phyloP scores from a whole-genome alignment of 2,329 filamentous ascomycete species.

The Fusarium sublunatum region DNA sequence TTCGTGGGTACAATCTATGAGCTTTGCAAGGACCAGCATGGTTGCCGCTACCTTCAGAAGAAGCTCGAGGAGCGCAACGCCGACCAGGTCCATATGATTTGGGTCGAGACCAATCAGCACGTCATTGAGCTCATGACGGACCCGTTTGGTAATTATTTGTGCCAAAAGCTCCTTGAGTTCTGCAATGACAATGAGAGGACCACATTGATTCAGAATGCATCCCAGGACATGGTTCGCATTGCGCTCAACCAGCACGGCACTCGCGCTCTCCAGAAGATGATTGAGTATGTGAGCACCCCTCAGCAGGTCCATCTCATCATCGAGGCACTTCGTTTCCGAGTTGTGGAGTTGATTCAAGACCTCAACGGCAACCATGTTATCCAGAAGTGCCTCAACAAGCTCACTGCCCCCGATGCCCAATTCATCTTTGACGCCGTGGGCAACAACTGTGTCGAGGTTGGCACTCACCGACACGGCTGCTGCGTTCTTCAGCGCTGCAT shows the following conservation, averaged over 20 bases:
- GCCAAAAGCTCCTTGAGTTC: conserved; percentile 96
- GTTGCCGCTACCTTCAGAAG: conserved; percentile 95
- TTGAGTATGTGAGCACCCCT: conserved; percentile 89
- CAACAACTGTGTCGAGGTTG: conserved; percentile 85
- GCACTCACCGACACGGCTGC: conserved; percentile 96
- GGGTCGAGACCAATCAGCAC: conserved; percentile 90
- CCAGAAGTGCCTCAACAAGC: conserved; percentile 97
- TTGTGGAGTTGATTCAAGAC: conserved; percentile 96
- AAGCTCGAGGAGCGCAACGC: conserved; percentile 91
- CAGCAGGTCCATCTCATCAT: conserved; percentile 91
- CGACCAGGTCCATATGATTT: conserved; percentile 91
- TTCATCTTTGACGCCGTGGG: conserved; percentile 98
- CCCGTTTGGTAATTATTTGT: conserved; percentile 98
- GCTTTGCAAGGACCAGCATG: conserved; percentile 97
- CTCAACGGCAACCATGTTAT: conserved; percentile 99
- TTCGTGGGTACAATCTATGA: conserved; percentile 86
- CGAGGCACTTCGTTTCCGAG: conserved; percentile 80
- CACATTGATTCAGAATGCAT: conserved; percentile 88
- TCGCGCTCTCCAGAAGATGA: conserved; percentile 98
- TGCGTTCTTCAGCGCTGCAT: conserved; percentile 98
- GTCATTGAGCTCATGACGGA: conserved; percentile 99
- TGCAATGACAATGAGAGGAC: conserved; percentile 96
- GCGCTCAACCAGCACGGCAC: conserved; percentile 98
- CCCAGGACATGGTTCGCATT: conserved; percentile 88
- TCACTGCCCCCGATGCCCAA: conserved; percentile 83